phyloP scores from a whole-genome alignment of 768 basidiomycete species.

The Boletus subparvulus region DNA sequence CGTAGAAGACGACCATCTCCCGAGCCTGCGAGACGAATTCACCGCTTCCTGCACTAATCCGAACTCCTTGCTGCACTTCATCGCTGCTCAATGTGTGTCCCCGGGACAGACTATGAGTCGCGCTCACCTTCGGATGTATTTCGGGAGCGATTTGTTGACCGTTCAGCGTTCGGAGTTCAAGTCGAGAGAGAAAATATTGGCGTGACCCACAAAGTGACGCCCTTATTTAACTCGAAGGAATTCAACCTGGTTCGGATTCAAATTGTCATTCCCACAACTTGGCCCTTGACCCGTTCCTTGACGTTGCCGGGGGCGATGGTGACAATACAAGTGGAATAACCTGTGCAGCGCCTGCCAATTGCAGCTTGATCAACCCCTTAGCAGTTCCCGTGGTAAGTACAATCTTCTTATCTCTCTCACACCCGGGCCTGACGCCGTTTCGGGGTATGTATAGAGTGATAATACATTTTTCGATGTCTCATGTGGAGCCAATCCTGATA shows the following conservation, averaged over 20 bases:
- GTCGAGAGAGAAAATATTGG: neutral
- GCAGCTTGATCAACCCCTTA: neutral
- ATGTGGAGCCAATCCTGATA: no score
- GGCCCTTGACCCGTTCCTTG: neutral
- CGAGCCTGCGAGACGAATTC: neutral
- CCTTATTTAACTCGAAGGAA: neutral
- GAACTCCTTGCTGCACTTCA: neutral
- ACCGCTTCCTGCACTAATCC: neutral
- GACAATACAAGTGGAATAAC: conserved; percentile 10
- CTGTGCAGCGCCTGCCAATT: neutral
- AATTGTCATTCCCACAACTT: conserved; percentile 11
- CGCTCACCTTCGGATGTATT: conserved; percentile 12
- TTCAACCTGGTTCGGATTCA: neutral
- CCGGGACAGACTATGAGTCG: neutral
- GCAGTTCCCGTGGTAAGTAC: no score
- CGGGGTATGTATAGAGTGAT: no score
- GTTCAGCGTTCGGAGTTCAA: neutral
- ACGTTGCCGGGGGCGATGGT: conserved; percentile 9
- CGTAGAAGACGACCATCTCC: conserved; percentile 39
- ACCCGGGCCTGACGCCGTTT: no score
- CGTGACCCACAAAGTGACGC: neutral
- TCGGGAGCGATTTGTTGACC: neutral
- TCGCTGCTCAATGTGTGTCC: neutral
- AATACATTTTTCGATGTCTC: no score
- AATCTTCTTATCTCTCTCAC: neutral